Evolutionary conservation across 345 rosid genomes (phyloP).

Genomic region (Gossypium stocksii): DNA sequence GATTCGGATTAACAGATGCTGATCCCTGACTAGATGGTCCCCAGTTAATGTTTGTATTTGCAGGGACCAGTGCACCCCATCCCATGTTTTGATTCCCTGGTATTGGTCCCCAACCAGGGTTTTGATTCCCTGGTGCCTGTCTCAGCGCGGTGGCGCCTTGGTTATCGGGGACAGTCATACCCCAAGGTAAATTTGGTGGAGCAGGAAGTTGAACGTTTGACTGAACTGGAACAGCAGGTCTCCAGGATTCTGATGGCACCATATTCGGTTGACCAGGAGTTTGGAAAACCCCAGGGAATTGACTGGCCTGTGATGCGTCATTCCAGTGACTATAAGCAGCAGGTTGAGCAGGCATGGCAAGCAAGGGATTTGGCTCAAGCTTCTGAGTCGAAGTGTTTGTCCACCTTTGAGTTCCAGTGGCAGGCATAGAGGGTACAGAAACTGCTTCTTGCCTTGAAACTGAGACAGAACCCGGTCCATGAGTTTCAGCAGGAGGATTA

Average conservation of each 20-base stretch:
- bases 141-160: slow-evolving; percentile 29
- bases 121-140: slow-evolving; percentile 44
- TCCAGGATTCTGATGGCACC: slow-evolving; percentile 59
- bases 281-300: slow-evolving; percentile 36
- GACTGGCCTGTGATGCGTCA: slow-evolving; percentile 38
- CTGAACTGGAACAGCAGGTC: slow-evolving; percentile 44
- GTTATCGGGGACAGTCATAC: slow-evolving; percentile 37
- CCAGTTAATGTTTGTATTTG: slow-evolving; percentile 46
- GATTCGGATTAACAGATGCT: slow-evolving; percentile 41
- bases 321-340: slow-evolving; percentile 38
- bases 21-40: slow-evolving; percentile 28
- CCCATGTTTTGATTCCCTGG: slow-evolving; percentile 33
- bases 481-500: slow-evolving; percentile 30
- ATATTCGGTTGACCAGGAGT: slow-evolving; percentile 35
- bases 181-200: slow-evolving; percentile 46
- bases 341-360: slow-evolving; percentile 27
- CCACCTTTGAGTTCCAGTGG: slow-evolving; percentile 47
- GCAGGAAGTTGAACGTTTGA: slow-evolving; percentile 34
- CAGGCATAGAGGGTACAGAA: slow-evolving; percentile 32
- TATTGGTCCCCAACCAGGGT: not conserved
- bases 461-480: slow-evolving; percentile 41
- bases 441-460: slow-evolving; percentile 37
- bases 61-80: slow-evolving; percentile 16
- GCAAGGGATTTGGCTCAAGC: slow-evolving; percentile 30
- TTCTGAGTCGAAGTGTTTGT: slow-evolving; percentile 43